Evolutionary conservation across 768 basidiomycete genomes (phyloP), one percentile per base, ranked within the genome.

Genomic region (Calocybe indica): DNA sequence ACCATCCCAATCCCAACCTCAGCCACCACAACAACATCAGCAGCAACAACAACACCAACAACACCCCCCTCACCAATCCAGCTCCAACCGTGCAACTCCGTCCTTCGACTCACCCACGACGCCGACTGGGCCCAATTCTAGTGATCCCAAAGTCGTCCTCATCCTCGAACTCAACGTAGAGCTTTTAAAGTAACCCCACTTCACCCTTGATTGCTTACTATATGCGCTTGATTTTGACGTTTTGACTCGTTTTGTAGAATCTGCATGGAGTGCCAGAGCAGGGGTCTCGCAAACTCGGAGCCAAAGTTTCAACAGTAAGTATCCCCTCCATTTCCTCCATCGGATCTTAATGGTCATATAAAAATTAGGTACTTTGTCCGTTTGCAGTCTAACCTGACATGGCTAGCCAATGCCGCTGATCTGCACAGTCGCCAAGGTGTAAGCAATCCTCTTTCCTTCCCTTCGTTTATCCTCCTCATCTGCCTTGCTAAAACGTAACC

Each of bases 141-240:
- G 13, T 32, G 42, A 43, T 32, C 11, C 76, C 31, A 88, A 83
- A 64, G 82, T 82, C 34, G 67, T 72, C 34, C 64, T 75, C 7
- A 73, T 89, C 38, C 62, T 90, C 37, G 81, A 85, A 47, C 66
- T 89, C 32, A 89, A 89, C 52, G 64, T 72, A 0, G 85, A 88
- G 51, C 65, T 90, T 36, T 62, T 89, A 49, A 83, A 76, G 88
- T 89, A 47, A 34, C 22, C 22, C 22, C 22, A 4, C 1, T 22
- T 22, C 22, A 75, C 62, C 31, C 10, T 29, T 12, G 51, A 30
- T 38, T 39, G n/a, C 22, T 35, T 7, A 37, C 36, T 14, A 11
- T 44, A 45, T 42, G 45, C 10, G 39, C 31, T 41, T 52, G 47
- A 37, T 30, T 38, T 52, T 15, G 47, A 30, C 10, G 38, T 12